Conservation (phyloP, 164 flowering plant species). For the Aristolochia fimbriata region DNA sequence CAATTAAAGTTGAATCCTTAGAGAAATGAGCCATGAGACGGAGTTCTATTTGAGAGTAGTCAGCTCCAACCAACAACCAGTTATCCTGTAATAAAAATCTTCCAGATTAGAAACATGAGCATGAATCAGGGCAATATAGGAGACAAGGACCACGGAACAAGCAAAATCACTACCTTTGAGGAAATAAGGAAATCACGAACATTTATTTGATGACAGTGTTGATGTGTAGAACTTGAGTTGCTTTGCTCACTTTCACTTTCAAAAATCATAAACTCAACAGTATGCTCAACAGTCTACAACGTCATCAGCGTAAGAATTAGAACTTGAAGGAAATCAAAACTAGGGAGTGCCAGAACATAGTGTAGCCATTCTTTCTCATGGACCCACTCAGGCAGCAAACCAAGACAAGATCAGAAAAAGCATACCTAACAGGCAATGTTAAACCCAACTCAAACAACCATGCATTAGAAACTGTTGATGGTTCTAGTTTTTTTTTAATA, state of each 20-base stretch:
- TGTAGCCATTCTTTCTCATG: too few relatives aligned
- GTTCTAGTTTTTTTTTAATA: too few relatives aligned
- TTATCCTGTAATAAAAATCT: slow-evolving; percentile 48
- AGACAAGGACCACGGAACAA: background rate
- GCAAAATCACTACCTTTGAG: slow-evolving; percentile 49
- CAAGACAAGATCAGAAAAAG: too few relatives aligned
- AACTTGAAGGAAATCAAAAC: background rate
- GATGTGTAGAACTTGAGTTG: slow-evolving; percentile 18
- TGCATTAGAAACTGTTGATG: too few relatives aligned
- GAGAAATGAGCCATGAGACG: slow-evolving; percentile 99
- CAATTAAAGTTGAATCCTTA: slow-evolving; percentile 55
- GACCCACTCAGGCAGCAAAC: too few relatives aligned
- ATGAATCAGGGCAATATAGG: too few relatives aligned
- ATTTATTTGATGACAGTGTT: slow-evolving; percentile 40
- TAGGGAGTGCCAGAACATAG: background rate
- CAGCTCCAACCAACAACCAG: slow-evolving; percentile 83
- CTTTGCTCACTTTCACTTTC: slow-evolving; percentile 18
- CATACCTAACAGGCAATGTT: too few relatives aligned
- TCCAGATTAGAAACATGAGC: too few relatives aligned
- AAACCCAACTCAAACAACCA: too few relatives aligned
- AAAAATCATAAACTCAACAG: slow-evolving; percentile 49
- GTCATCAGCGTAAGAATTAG: background rate
- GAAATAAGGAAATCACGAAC: slow-evolving; percentile 82
- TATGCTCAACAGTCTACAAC: slow-evolving; percentile 83
- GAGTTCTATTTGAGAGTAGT: slow-evolving; percentile 95